phyloP scores from a whole-genome alignment of 1,139 yeast genomes.

The Debaryomyces fabryi region DNA sequence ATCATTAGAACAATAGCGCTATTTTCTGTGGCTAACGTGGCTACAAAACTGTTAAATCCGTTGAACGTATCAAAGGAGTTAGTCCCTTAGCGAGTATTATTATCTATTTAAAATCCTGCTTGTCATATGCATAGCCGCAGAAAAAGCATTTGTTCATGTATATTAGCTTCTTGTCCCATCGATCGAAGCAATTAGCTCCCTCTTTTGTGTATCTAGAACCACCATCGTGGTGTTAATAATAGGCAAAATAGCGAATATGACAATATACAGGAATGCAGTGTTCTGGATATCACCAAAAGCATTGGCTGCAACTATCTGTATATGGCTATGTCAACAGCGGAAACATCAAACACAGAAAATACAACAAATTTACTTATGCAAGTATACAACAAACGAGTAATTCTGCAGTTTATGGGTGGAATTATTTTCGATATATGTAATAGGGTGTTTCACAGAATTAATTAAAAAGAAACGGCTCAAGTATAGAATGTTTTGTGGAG shows the following conservation, averaged over 20 bases:
- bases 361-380: neutral
- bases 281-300: neutral
- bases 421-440: neutral
- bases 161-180: neutral
- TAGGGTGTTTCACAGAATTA: neutral
- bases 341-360: neutral
- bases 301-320: slow-evolving; percentile 5
- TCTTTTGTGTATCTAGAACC: neutral
- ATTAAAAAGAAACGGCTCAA: neutral
- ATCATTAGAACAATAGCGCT: neutral
- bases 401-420: neutral
- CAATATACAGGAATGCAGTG: neutral
- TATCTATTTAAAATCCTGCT: neutral
- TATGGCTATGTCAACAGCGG: neutral
- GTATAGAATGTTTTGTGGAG: slow-evolving; percentile 1
- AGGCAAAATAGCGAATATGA: neutral
- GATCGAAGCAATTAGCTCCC: neutral
- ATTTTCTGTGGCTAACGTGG: slow-evolving; percentile 3
- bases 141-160: neutral
- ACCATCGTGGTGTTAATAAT: slow-evolving; percentile 1
- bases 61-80: neutral
- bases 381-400: neutral
- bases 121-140: neutral
- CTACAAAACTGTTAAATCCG: neutral
- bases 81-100: neutral